phyloP scores from a whole-genome alignment of 306 rosid species.

The Vigna trinervia region DNA sequence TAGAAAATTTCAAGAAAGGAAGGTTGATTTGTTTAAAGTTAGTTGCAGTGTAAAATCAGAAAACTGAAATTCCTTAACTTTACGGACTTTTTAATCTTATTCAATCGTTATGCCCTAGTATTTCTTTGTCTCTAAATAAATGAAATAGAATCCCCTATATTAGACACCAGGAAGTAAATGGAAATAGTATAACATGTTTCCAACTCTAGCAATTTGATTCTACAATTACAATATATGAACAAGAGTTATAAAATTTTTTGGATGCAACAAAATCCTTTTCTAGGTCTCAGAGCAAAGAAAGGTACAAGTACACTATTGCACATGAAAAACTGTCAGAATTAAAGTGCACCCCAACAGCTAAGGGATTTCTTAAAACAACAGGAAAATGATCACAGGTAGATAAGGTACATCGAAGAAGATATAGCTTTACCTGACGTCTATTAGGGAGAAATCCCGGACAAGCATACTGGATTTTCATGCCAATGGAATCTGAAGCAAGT shows the following conservation, averaged over 20 bases:
- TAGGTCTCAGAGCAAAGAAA: background rate
- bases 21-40: slow-evolving; percentile 1
- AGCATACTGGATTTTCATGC: slow-evolving; percentile 90
- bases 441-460: slow-evolving; percentile 92
- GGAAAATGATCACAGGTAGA: slow-evolving; percentile 26
- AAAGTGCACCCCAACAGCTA: background rate
- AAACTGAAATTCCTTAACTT: slow-evolving; percentile 19
- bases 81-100: background rate
- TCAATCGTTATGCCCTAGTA: slow-evolving; percentile 12
- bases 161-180: slow-evolving; percentile 15
- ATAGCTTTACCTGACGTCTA: slow-evolving; percentile 80
- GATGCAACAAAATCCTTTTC: slow-evolving; percentile 11
- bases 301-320: slow-evolving; percentile 8
- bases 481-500: slow-evolving; percentile 82
- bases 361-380: slow-evolving; percentile 20
- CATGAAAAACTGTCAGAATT: background rate
- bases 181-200: slow-evolving; percentile 34
- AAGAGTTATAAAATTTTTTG: slow-evolving; percentile 2
- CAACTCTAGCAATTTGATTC: slow-evolving; percentile 24
- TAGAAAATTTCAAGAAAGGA: background rate
- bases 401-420: slow-evolving; percentile 3
- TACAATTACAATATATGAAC: slow-evolving; percentile 8
- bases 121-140: background rate
- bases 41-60: background rate
- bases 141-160: background rate